Evolutionary conservation across 73 alveolate species (phyloP).

Genomic region (Paramecium bursaria): DNA sequence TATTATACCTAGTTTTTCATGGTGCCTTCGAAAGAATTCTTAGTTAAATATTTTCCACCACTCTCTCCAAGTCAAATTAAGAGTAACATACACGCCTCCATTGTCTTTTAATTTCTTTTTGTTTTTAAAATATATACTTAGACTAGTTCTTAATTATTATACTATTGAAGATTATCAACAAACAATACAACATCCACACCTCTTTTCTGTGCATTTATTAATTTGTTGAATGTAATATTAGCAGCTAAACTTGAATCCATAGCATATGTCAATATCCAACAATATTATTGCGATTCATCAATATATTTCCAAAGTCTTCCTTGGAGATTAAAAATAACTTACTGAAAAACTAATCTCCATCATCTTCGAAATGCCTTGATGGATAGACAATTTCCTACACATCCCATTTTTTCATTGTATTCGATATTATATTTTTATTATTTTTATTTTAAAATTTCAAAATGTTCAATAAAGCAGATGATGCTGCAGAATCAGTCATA

Average conservation of each 20-base stretch:
- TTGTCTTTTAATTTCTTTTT: too few relatives aligned
- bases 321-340: too few relatives aligned
- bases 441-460: too few relatives aligned
- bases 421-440: too few relatives aligned
- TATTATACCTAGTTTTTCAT: slow-evolving; percentile 68
- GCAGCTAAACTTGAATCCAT: slow-evolving; percentile 51
- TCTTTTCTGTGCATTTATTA: slow-evolving; percentile 39
- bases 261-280: slow-evolving; percentile 54
- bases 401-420: too few relatives aligned
- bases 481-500: not conserved
- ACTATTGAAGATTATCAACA: slow-evolving; percentile 53
- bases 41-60: slow-evolving; percentile 43
- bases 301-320: slow-evolving; percentile 28
- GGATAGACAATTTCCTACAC: too few relatives aligned
- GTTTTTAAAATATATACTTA: too few relatives aligned
- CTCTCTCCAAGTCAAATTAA: too few relatives aligned
- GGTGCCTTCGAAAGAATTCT: slow-evolving; percentile 63
- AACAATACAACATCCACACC: slow-evolving; percentile 45
- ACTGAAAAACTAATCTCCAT: too few relatives aligned
- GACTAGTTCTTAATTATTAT: slow-evolving; percentile 30
- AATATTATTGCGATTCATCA: slow-evolving; percentile 38
- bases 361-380: too few relatives aligned
- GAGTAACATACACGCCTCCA: too few relatives aligned
- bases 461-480: too few relatives aligned
- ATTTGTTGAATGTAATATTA: slow-evolving; percentile 15